Percentiles rank a stretch among this genome's conserved stretches.
phyloP scores from a whole-genome alignment of 148 eudicot species.

The Salicornia ramosissima region DNA sequence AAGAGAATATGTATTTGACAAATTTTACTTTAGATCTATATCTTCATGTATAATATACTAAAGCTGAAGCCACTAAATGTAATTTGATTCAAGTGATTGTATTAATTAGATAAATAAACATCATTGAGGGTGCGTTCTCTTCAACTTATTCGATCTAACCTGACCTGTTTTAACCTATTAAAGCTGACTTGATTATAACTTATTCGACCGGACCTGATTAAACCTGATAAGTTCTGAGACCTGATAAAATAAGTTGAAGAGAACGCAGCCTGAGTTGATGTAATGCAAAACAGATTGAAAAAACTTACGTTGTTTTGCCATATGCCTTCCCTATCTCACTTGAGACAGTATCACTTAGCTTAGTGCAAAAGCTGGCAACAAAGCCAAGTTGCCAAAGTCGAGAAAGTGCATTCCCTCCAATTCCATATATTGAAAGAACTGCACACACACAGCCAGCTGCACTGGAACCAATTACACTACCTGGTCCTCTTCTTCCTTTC shows the following conservation, averaged over 20 bases:
- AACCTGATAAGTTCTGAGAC: no score
- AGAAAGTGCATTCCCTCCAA: constrained; percentile 57
- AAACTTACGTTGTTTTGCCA: constrained; percentile 80
- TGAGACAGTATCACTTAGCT: constrained; percentile 88
- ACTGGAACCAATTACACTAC: constrained; percentile 94
- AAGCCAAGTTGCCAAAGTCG: constrained; percentile 85
- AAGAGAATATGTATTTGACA: neutral
- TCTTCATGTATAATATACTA: no score
- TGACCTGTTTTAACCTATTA: no score
- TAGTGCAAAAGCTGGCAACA: constrained; percentile 95
- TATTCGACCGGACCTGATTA: no score
- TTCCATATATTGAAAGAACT: constrained; percentile 60
- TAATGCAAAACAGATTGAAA: neutral
- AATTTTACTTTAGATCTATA: neutral
- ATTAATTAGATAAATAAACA: no score
- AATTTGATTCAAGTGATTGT: no score
- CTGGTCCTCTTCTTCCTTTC: constrained; percentile 97
- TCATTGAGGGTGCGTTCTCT: no score
- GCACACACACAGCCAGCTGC: constrained; percentile 99
- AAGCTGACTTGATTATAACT: no score
- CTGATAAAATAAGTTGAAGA: no score
- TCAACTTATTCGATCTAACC: no score
- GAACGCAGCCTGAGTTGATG: no score
- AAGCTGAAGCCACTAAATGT: no score
- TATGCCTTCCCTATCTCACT: constrained; percentile 99